Evolutionary conservation across 495 filamentous ascomycete species (phyloP), one percentile per base, ranked within the genome.

Genomic region (Bryoglossum gracile): DNA sequence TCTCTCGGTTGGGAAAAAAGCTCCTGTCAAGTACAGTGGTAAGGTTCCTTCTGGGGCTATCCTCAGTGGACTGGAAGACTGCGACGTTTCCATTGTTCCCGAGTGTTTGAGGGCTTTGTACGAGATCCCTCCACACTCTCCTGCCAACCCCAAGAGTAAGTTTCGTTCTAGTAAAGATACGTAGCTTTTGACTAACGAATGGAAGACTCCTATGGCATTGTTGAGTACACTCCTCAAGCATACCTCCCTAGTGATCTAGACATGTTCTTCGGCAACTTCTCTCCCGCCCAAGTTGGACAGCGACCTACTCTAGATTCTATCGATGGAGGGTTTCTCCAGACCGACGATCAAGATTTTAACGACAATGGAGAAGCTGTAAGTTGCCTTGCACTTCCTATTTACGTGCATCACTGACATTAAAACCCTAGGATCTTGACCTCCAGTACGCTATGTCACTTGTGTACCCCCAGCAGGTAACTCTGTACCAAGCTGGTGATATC

Each of bases 141-240:
- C 35, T 14, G 4, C 39, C 16, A 43, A 37, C 25, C 17, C 38
- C 1, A 26, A 36, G 30, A 51, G 48, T 51, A 51, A 35, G 48
- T 42, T 19, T 37, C 34, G 16, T 14, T 17, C 9, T 5, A 8
- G 4, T 37, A 6, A 37, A 11, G 8, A 14, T 6, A 4, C 34
- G 9, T 25, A 4, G 8, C 10, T 18, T 23, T 22, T 19, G 28
- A 10, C 28, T 43, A 2, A 9, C n/a, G 17, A 2, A 9, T 24
- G 21, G n/a, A 19, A 46, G 49, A 51, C 42, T 51, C 49, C 5
- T 45, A 16, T 40, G 49, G 40, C 4, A 40, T 51, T 32, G 49
- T 51, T 10, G 49, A 51, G 24, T 51, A 51, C 28, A 51, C 49
- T 16, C 49, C 49, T 10, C 49, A 51, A 40, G 49, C 49, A 39